Conservation (phyloP, 225 moss, liverwort and hornwort genomes). For the Pseudoscleropodium purum region DNA sequence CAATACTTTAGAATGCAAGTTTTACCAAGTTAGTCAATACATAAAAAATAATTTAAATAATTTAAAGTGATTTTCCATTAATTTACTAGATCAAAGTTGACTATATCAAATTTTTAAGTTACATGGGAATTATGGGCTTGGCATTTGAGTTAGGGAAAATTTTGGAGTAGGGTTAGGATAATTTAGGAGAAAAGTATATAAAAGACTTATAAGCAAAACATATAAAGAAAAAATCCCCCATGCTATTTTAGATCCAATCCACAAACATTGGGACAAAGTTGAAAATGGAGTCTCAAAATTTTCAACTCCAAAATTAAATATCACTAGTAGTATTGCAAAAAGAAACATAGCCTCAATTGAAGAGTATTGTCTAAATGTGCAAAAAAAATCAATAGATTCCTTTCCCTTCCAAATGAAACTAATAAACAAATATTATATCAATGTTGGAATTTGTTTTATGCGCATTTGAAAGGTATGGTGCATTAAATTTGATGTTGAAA, state of each 20-base stretch:
- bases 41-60: background rate
- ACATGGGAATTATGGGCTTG: background rate
- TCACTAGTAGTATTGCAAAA: accelerated
- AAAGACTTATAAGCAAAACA: background rate
- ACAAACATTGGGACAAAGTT: background rate
- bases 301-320: accelerated
- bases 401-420: accelerated
- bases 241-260: background rate
- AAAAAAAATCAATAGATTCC: background rate
- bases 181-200: background rate
- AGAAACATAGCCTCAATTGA: accelerated
- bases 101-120: no score
- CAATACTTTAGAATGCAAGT: background rate
- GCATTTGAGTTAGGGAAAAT: no score
- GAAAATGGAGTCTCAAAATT: accelerated
- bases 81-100: background rate
- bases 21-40: background rate
- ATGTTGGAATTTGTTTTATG: background rate
- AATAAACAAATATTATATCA: background rate
- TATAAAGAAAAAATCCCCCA: accelerated
- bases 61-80: background rate
- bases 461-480: background rate
- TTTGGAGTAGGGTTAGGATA: background rate
- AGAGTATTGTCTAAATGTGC: background rate
- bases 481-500: background rate